Evolutionary conservation across 106 monocot genomes (phyloP).

Genomic region (Xerophyta viscosa): DNA sequence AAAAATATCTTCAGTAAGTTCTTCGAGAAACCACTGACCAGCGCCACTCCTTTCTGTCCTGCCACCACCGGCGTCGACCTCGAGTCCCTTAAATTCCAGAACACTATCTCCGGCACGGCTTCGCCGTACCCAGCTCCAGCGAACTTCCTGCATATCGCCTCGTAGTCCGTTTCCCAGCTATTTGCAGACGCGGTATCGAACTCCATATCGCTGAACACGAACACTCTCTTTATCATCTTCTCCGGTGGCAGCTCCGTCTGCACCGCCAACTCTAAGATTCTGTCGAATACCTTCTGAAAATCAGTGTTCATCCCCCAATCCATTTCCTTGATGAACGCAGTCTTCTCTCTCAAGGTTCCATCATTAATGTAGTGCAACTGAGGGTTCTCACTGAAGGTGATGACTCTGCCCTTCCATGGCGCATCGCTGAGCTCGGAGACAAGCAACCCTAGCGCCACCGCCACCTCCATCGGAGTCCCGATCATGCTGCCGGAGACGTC

Average conservation of each 20-base stretch:
- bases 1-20: conserved; percentile 16
- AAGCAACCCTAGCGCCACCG: conserved; percentile 55
- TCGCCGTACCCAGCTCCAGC: conserved; percentile 5
- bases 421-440: conserved; percentile 64
- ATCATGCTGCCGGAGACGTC: conserved; percentile 68
- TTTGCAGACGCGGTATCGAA: conserved; percentile 41
- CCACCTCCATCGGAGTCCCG: conserved; percentile 61
- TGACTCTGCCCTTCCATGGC: conserved; percentile 67
- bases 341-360: conserved; percentile 24
- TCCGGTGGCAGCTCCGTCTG: conserved; percentile 22
- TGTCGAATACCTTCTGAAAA: conserved; percentile 53
- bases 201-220: conserved; percentile 7
- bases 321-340: conserved; percentile 26
- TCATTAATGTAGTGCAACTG: conserved; percentile 20
- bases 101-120: conserved; percentile 12
- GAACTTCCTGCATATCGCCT: conserved; percentile 1
- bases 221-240: conserved; percentile 15
- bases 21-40: conserved; percentile 24
- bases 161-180: conserved; percentile 2
- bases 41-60: conserved; percentile 24
- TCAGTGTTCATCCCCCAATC: conserved; percentile 46
- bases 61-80: conserved; percentile 12
- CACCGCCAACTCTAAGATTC: conserved; percentile 28
- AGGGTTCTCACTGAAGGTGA: conserved; percentile 39
- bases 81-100: conserved; percentile 8